These are phyloP conservation scores for Atkinsonella texensis DNA, from an alignment of 2,329 filamentous ascomycete genomes.

Conservation along the genomic window DNA sequence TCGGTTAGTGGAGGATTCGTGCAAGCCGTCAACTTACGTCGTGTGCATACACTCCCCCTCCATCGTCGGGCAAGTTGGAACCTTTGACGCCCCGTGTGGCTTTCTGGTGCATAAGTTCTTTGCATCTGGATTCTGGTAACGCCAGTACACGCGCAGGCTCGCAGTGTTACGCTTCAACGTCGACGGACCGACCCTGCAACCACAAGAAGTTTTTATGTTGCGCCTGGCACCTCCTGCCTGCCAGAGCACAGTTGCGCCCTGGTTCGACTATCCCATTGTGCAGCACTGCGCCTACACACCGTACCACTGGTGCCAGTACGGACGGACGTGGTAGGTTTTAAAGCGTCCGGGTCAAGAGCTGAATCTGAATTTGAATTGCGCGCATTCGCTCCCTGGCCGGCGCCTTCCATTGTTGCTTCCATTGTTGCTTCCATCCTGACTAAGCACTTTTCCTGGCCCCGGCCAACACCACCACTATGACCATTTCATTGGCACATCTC, in stretches of 20 bases:
- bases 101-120: neutral
- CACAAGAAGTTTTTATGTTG: neutral
- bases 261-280: neutral
- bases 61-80: neutral
- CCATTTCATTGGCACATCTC: conserved; percentile 3
- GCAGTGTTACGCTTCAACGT: neutral
- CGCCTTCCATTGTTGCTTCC: conserved; percentile 3
- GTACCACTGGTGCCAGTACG: neutral
- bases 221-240: neutral
- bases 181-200: neutral
- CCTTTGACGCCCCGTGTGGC: neutral
- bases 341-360: neutral
- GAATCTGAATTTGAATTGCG: neutral
- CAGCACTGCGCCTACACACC: neutral
- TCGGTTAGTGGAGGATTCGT: conserved; percentile 3
- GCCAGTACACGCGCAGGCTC: neutral
- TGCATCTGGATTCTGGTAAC: neutral
- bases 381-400: neutral
- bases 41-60: conserved; percentile 3
- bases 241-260: neutral
- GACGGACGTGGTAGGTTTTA: neutral
- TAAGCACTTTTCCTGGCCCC: neutral
- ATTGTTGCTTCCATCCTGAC: conserved; percentile 3
- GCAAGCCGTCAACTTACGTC: conserved; percentile 7
- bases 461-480: conserved; percentile 2